A percentile compares a stretch with the other conserved stretches of the same genome.
Conservation (phyloP, 805 yeast species). For the Tetrapisispora iriomotensis region DNA sequence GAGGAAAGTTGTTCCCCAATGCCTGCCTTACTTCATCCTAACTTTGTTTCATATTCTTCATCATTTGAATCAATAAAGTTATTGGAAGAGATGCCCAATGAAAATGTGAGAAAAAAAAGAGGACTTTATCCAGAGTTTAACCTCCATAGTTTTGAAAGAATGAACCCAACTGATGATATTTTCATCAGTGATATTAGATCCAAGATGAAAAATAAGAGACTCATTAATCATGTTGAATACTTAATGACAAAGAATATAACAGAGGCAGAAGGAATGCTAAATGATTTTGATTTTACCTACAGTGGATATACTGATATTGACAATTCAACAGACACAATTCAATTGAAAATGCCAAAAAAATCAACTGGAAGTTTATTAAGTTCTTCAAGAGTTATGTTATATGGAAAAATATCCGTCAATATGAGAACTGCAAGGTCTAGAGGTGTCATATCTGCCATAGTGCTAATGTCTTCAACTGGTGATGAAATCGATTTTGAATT, state of each 20-base stretch:
- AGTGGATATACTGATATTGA: constrained; percentile 44
- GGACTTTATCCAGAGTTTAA: background rate
- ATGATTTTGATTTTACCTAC: constrained; percentile 54
- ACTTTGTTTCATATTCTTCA: background rate
- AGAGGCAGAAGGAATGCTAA: constrained; percentile 52
- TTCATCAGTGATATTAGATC: background rate
- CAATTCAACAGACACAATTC: constrained; percentile 35
- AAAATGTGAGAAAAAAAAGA: too few relatives aligned
- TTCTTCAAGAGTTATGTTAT: constrained; percentile 70
- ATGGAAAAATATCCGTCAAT: constrained; percentile 61
- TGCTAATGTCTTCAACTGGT: constrained; percentile 71
- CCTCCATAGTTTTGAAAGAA: constrained; percentile 1
- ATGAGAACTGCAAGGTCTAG: constrained; percentile 61
- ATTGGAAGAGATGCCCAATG: too few relatives aligned
- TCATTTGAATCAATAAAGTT: too few relatives aligned
- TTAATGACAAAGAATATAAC: constrained; percentile 26
- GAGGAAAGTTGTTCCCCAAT: constrained; percentile 69
- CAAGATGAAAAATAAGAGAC: constrained; percentile 11
- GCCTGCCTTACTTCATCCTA: constrained; percentile 49
- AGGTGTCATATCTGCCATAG: constrained; percentile 82
- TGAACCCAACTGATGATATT: constrained; percentile 1
- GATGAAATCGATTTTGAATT: constrained; percentile 91
- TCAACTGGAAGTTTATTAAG: constrained; percentile 72
- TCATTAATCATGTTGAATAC: constrained; percentile 23
- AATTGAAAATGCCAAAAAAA: constrained; percentile 71